Base-by-base conservation (phyloP, 1,284 basidiomycete genomes). In the Sanghuangporus sanghuang region DNA sequence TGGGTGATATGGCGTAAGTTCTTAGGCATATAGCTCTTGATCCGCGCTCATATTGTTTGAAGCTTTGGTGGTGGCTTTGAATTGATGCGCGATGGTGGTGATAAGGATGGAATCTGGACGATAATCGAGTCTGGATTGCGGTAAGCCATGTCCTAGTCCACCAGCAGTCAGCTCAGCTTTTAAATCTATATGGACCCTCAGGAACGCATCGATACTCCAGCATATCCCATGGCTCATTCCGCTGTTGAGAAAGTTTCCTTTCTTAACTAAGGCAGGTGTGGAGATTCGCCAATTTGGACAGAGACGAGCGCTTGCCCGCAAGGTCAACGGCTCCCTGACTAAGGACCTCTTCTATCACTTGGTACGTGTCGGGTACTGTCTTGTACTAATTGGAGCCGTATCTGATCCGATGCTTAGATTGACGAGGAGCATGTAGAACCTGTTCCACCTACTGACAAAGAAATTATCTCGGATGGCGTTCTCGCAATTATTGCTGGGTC, bases 341-440 rank as follows among this genome's bases (percentile, higher is more conserved):
- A 74, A 73, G 58, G 78, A 79, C 65, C 68, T 79, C 6, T 78
- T 77, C 64, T 72, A 76, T 59, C 71, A 79, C 53, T 61, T 79
- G 65, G 77, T 79, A 32, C 27, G 62, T 9, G 40, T 61, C 23
- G 52, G 6, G 16, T 38, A 11, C 52, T n/a, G 23, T 32, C 27
- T 32, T 32, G 27, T 32, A 32, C 27, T 32, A 32, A 5, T 4
- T 32, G 27, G 27, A 32, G 5, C 5, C 27, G 27, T 38, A 14
- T 14, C 38, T 40, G 39, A 32, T 32, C 27, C 27, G 23, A 52
- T 12, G 36, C 63, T 32, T 32, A 75, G 74, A 73, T 71, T 48
- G 71, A 74, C 53, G 73, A 73, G 61, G 74, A 69, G 16, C 67
- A 68, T 14, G 48, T 71, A 40, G 69, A 72, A 6, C 64, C 57